Evolutionary conservation across 2,329 filamentous ascomycete species (phyloP).

Genomic region (Samsoniella hepiali): DNA sequence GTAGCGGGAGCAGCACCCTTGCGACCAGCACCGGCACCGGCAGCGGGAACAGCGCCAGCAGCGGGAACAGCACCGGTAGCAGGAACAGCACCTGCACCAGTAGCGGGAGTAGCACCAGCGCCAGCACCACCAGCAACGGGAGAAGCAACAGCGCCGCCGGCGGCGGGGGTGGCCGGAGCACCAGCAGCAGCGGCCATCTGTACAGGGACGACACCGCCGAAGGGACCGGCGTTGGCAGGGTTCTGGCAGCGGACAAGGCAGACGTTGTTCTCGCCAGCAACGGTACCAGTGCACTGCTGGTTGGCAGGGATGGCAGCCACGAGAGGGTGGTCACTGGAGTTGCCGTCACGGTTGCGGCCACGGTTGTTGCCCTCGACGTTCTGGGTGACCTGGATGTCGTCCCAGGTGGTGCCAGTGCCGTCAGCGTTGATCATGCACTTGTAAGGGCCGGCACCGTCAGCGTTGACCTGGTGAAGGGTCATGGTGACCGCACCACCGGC

Average conservation of each 20-base stretch:
- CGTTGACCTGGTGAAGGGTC: slow-evolving; percentile 66
- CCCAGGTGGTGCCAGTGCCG: slow-evolving; percentile 53
- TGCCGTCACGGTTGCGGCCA: slow-evolving; percentile 42
- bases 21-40: not conserved
- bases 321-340: slow-evolving; percentile 47
- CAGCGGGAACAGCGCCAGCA: not conserved
- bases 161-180: slow-evolving; percentile 17
- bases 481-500: slow-evolving; percentile 56
- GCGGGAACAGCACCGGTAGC: not conserved
- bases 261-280: slow-evolving; percentile 56
- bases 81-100: not conserved
- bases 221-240: slow-evolving; percentile 57
- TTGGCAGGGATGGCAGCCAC: slow-evolving; percentile 53
- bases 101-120: not conserved
- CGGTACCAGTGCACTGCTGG: slow-evolving; percentile 57
- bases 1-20: slow-evolving; percentile 10
- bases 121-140: not conserved
- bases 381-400: slow-evolving; percentile 50
- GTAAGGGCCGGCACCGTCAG: slow-evolving; percentile 64
- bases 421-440: slow-evolving; percentile 62
- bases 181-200: slow-evolving; percentile 38
- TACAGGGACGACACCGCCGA: slow-evolving; percentile 58
- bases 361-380: slow-evolving; percentile 29
- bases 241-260: slow-evolving; percentile 64
- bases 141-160: slow-evolving; percentile 13